phyloP scores from a whole-genome alignment of 1,284 basidiomycete genomes.

The Leccinum fuscescens region DNA sequence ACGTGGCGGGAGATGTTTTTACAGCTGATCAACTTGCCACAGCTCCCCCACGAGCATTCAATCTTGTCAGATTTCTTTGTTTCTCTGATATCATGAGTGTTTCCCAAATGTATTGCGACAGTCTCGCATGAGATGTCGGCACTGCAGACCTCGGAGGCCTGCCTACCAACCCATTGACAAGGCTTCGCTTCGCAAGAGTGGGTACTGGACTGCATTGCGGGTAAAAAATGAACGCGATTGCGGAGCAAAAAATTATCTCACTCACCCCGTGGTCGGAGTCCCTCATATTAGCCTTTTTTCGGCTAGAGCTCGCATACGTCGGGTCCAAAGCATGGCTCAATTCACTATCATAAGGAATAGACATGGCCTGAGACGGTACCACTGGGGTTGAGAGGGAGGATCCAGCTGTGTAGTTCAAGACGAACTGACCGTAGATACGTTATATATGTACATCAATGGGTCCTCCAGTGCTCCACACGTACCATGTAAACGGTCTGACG shows the following conservation, averaged over 20 bases:
- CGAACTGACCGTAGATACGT: not conserved
- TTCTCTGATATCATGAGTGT: not conserved
- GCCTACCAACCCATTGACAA: not conserved
- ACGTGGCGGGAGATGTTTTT: not conserved
- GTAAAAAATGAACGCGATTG: not conserved
- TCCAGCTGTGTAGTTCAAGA: not conserved
- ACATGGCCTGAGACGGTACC: not conserved
- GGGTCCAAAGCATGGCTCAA: not conserved
- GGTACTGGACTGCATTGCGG: not conserved
- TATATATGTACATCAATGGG: no score
- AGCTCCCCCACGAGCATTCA: not conserved
- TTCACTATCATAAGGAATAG: not conserved
- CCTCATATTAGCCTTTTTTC: no score
- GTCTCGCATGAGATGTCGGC: not conserved
- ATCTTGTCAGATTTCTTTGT: not conserved
- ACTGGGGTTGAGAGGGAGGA: not conserved
- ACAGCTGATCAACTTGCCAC: not conserved
- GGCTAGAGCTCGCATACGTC: not conserved
- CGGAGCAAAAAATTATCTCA: no score
- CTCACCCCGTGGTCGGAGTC: no score
- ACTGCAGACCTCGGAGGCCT: not conserved
- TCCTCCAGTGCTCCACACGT: no score
- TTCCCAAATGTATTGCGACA: not conserved
- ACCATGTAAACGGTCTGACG: not conserved
- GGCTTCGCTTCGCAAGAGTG: not conserved